These are phyloP conservation scores for Eutrema heterophyllum DNA, from an alignment of 345 rosid species.

Conservation along the genomic window DNA sequence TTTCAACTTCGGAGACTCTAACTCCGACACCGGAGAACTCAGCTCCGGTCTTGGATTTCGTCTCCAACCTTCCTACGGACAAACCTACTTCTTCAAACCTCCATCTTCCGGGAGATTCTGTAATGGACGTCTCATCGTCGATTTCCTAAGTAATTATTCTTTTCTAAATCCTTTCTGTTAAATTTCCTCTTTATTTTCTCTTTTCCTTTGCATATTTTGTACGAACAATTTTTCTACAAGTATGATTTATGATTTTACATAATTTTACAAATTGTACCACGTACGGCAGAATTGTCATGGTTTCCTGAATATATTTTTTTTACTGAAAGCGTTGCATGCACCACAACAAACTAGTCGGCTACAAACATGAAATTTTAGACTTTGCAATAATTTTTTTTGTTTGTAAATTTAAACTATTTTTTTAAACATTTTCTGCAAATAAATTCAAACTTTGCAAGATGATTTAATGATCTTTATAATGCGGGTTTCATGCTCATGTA, in stretches of 20 bases:
- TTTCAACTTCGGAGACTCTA: slow-evolving; percentile 58
- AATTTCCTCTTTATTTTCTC: background rate
- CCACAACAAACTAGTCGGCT: background rate
- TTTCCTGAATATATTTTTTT: background rate
- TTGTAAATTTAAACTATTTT: too few relatives aligned
- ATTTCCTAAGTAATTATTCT: slow-evolving; percentile 38
- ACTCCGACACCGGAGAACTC: slow-evolving; percentile 52
- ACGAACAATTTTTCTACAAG: background rate
- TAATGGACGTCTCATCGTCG: slow-evolving; percentile 52
- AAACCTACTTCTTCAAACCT: slow-evolving; percentile 34
- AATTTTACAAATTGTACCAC: background rate
- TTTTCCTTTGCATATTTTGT: background rate
- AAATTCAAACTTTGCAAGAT: background rate
- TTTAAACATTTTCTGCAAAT: too few relatives aligned
- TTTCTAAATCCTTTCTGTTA: background rate
- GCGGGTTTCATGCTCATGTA: slow-evolving; percentile 1
- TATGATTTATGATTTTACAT: background rate
- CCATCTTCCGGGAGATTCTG: slow-evolving; percentile 43
- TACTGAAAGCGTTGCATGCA: too few relatives aligned
- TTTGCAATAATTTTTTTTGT: background rate
- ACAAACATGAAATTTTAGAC: background rate
- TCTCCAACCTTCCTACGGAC: slow-evolving; percentile 35
- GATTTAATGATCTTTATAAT: background rate
- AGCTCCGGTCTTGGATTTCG: slow-evolving; percentile 37
- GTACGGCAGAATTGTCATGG: background rate